Evolutionary conservation across 495 filamentous ascomycete species (phyloP).

Genomic region (Hypoxylon trugodes): DNA sequence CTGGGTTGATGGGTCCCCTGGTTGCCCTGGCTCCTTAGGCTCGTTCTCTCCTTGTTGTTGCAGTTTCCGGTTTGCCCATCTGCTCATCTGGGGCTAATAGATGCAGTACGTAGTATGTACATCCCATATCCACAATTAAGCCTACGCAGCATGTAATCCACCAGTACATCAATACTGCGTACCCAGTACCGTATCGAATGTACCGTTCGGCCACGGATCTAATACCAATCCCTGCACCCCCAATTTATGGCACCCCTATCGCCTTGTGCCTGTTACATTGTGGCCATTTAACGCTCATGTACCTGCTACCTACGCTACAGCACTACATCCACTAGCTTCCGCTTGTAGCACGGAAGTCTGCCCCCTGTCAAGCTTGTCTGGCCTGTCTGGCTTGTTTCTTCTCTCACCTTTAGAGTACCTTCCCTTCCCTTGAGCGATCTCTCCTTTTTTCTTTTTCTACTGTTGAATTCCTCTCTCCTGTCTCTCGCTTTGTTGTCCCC

Average conservation of each 20-base stretch:
- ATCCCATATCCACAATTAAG: constrained; percentile 11
- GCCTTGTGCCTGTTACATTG: constrained; percentile 28
- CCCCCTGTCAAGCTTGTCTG: constrained; percentile 29
- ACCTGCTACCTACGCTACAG: constrained; percentile 20
- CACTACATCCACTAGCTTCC: constrained; percentile 28
- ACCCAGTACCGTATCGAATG: constrained; percentile 24
- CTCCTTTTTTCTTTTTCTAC: constrained; percentile 35
- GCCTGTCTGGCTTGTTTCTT: constrained; percentile 37
- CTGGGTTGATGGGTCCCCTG: constrained; percentile 6
- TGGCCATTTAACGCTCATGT: constrained; percentile 31
- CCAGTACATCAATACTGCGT: neutral
- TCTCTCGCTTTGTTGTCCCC: constrained; percentile 34
- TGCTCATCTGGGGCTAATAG: neutral
- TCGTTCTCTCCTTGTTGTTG: constrained; percentile 19
- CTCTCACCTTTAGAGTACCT: constrained; percentile 17
- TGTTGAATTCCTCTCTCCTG: constrained; percentile 35
- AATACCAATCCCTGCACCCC: constrained; percentile 35
- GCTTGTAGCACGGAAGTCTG: constrained; percentile 36
- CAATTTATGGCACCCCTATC: constrained; percentile 38
- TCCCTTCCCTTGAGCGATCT: constrained; percentile 26
- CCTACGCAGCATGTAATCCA: neutral
- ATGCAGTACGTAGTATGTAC: too few species aligned
- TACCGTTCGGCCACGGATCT: constrained; percentile 37
- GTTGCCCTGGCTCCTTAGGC: constrained; percentile 6
- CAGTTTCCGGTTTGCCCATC: constrained; percentile 31